Percentiles rank a stretch among this genome's conserved stretches.
Evolutionary conservation across 805 yeast species (phyloP).

Genomic region (Starmerella vaccinii): DNA sequence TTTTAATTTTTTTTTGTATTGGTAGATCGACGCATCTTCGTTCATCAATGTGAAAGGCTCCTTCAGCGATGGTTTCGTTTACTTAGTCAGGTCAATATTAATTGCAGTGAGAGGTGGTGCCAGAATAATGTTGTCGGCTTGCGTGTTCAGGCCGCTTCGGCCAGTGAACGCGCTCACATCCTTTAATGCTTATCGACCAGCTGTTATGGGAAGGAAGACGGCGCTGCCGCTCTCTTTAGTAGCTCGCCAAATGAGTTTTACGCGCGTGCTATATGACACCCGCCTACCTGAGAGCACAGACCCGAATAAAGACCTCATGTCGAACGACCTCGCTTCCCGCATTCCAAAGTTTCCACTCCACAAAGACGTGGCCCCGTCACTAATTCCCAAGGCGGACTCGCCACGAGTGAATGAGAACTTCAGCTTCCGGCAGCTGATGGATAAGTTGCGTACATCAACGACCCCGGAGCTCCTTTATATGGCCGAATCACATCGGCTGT

Average conservation of each 20-base stretch:
- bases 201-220: too few relatives aligned
- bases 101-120: neutral
- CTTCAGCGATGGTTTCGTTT: too few relatives aligned
- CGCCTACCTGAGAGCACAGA: slow-evolving; percentile 20
- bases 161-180: neutral
- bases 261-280: slow-evolving; percentile 7
- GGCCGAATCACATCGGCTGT: slow-evolving; percentile 71
- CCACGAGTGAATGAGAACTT: slow-evolving; percentile 55
- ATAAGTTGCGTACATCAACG: slow-evolving; percentile 42
- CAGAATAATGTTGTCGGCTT: neutral
- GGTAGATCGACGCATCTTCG: too few relatives aligned
- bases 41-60: too few relatives aligned
- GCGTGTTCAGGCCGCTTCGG: neutral
- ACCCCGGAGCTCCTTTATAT: slow-evolving; percentile 70
- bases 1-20: neutral
- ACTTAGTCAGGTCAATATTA: neutral
- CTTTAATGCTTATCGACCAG: too few relatives aligned
- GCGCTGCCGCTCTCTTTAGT: neutral
- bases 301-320: slow-evolving; percentile 21
- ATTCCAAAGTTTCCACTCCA: slow-evolving; percentile 58
- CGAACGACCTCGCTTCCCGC: slow-evolving; percentile 45
- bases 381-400: slow-evolving; percentile 65
- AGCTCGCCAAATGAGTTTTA: neutral
- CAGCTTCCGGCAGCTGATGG: slow-evolving; percentile 53
- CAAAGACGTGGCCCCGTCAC: slow-evolving; percentile 53